These are phyloP conservation scores for Ustilago cynodontis DNA, from an alignment of 1,284 basidiomycete genomes.

Conservation along the genomic window DNA sequence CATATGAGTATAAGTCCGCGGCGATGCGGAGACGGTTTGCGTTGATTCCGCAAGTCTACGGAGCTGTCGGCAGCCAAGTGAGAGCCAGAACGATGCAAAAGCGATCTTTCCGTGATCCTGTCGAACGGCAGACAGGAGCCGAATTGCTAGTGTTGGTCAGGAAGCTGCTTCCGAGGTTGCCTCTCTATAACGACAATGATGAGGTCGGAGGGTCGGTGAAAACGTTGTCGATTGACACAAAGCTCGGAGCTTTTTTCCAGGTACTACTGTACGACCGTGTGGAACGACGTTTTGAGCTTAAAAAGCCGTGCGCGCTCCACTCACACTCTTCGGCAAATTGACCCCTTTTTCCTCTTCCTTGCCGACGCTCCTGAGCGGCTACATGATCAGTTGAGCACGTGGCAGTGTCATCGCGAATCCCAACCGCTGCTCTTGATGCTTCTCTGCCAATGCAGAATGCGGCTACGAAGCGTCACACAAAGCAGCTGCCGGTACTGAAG, in stretches of 20 bases:
- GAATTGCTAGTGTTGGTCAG: neutral
- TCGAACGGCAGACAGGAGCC: neutral
- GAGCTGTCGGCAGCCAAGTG: no score
- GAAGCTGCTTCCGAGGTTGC: neutral
- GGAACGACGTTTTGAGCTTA: neutral
- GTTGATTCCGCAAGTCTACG: no score
- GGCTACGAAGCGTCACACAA: no score
- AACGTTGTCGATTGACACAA: neutral
- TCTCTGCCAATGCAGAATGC: no score
- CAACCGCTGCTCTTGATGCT: neutral
- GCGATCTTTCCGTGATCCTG: neutral
- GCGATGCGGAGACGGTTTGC: no score
- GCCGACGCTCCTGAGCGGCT: neutral
- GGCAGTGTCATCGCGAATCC: neutral
- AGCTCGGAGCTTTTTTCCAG: constrained; percentile 6
- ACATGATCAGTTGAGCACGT: neutral
- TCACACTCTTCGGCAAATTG: constrained; percentile 1
- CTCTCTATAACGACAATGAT: neutral
- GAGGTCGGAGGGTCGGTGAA: neutral
- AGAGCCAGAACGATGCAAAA: no score
- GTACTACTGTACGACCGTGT: neutral
- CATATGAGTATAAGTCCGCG: no score
- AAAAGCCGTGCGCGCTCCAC: constrained; percentile 7
- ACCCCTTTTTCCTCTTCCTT: neutral
- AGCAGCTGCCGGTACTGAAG: no score